Evolutionary conservation across 106 monocot species (phyloP), one percentile per base, ranked within the genome.

Genomic region (Platanthera guangdongensis): DNA sequence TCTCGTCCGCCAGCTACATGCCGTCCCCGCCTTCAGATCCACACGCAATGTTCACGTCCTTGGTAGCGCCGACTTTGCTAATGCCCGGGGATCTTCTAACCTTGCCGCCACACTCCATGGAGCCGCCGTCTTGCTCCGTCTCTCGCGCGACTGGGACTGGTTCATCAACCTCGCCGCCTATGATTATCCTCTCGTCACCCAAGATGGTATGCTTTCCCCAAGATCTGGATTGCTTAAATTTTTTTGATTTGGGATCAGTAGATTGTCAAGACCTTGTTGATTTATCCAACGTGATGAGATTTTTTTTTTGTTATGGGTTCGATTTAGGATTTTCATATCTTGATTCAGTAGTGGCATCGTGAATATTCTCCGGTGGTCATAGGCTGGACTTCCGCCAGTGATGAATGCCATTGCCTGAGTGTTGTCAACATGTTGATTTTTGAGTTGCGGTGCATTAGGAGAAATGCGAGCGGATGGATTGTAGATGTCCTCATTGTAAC

Each of bases 131-230:
- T 59, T 88, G 76, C 78, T 88, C 50, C 77, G 88, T 50, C 8
- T 92, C 54, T 76, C 55, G 2, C 11, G 64, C 16, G 25, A 45
- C n/a, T 92, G 92, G 92, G 86, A 84, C 52, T 89, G 89, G 89
- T 88, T 92, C 73, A 74, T 95, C 55, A 91, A 87, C 48, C 87
- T 96, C 11, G 81, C 90, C 5, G 88, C 83, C 15, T 71, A 75
- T 15, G 91, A 91, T 55, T 96, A 96, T 69, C 96, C 96, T 8
- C 86, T 96, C 9, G 80, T 93, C 11, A 86, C 93, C 7, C 96
- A 93, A 76, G 96, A 96, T 74, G 96, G 96, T 96, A 82, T 25
- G 80, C 18, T 45, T 65, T 52, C 11, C 18, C 18, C 30, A 22
- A 60, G 18, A 49, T 64, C 16, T 25, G 3, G 8, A 57, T 60